Evolutionary conservation across 148 eudicot species (phyloP), one percentile per base, ranked within the genome.

Genomic region (Cornus suecica): DNA sequence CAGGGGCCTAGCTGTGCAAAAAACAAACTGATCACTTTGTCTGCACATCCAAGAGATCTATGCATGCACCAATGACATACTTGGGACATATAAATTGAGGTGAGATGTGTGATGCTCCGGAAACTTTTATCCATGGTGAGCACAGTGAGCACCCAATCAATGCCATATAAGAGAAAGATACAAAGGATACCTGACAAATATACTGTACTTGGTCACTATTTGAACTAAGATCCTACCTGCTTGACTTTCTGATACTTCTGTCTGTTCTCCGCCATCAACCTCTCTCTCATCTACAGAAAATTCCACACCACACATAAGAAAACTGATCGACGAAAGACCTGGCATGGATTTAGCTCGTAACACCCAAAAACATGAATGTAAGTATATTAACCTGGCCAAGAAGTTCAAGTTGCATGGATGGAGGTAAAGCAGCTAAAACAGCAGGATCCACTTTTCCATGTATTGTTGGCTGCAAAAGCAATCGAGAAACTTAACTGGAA

Each of bases 351-450:
- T 68, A 15, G 24, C 58, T 34, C 5, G 16, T 26, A 51, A 32
- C 68, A 69, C n/a, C 25, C 58, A 58, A 28, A 68, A 9, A 22
- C 73, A 16, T 25, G 5, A 58, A 41, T 25, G 28, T 22, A 22
- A 56, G 64, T 22, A 51, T 24, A 60, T 11, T 72, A 64, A 90
- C 99, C 92, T 95, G 99, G 79, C 76, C 97, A 79, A 95, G 97
- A 81, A 95, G 99, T 80, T 95, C 99, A 79, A 95, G 97, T 85
- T 95, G 99, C 97, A 95, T 91, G 24, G 99, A 95, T 72, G 99
- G 99, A 79, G 99, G 99, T 85, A 95, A 86, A 79, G 97, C 83
- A 77, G 99, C 99, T 84, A 95, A 86, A 23, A 95, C 91, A 72
- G 97, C 85, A 58, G 97, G 97, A 85, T 95, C 99, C 69, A 95